Conservation (phyloP, 306 rosid species). For the Canavalia ensiformis region DNA sequence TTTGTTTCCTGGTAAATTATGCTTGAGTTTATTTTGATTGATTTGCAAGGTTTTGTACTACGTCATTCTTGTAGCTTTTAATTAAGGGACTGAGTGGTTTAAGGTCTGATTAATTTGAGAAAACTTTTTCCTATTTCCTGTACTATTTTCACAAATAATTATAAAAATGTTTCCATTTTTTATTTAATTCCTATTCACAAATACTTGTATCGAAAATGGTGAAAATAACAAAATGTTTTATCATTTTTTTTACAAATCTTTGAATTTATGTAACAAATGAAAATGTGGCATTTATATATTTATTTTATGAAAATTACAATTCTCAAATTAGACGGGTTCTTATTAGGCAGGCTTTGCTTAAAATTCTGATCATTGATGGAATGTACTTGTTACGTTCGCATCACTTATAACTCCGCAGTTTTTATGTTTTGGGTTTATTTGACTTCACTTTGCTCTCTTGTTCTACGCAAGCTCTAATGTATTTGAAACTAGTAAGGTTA, state of each 20-base stretch:
- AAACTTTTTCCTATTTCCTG: neutral
- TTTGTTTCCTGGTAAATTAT: constrained; percentile 15
- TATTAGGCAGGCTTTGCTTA: no score
- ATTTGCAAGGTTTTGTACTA: neutral
- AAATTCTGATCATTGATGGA: no score
- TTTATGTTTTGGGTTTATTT: neutral
- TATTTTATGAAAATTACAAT: no score
- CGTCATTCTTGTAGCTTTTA: constrained; percentile 17
- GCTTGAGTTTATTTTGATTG: constrained; percentile 14
- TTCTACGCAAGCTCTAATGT: neutral
- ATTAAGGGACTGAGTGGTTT: neutral
- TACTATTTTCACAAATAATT: neutral
- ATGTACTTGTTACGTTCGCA: no score
- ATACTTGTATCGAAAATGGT: neutral
- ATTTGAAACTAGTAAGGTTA: neutral
- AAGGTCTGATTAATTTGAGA: neutral
- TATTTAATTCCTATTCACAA: neutral
- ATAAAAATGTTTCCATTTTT: neutral
- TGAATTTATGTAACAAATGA: neutral
- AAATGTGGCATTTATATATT: neutral
- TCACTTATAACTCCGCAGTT: no score
- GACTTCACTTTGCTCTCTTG: neutral
- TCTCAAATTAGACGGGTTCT: no score
- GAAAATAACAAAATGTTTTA: neutral
- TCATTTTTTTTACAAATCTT: neutral